These are phyloP conservation scores for Aspergillus fumigatus DNA, from an alignment of 2,329 filamentous ascomycete species.

Conservation along the genomic window DNA sequence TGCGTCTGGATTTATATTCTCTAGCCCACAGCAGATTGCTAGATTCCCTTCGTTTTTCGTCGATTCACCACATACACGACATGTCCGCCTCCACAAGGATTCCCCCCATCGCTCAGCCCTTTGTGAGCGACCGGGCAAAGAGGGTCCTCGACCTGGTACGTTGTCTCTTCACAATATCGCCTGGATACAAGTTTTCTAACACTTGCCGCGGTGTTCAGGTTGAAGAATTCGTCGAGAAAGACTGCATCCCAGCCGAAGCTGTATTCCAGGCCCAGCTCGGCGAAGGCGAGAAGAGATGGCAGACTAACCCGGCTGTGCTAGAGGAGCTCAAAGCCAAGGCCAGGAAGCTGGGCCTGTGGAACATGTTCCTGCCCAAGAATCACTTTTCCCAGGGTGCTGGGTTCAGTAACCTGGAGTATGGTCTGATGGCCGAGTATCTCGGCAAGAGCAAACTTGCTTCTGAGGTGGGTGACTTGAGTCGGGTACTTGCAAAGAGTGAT, in stretches of 20 bases:
- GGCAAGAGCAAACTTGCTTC: conserved; percentile 80
- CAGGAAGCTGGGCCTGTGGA: conserved; percentile 82
- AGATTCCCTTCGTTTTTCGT: not conserved
- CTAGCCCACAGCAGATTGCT: not conserved
- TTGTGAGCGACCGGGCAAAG: conserved; percentile 79
- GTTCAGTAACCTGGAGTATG: conserved; percentile 94
- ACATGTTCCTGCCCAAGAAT: conserved; percentile 93
- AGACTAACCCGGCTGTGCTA: conserved; percentile 71
- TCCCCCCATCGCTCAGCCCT: conserved; percentile 54
- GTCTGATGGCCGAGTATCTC: conserved; percentile 92
- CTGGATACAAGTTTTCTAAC: not conserved
- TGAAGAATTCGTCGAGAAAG: conserved; percentile 94
- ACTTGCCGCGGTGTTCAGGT: conserved; percentile 48
- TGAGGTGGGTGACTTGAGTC: conserved; percentile 46
- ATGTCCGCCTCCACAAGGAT: conserved; percentile 53
- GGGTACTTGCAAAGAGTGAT: not conserved
- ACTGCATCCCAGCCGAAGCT: conserved; percentile 82
- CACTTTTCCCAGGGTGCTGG: conserved; percentile 95
- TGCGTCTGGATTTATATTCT: not conserved
- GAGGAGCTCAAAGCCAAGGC: conserved; percentile 88
- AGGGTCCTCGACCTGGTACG: conserved; percentile 71
- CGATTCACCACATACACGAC: conserved; percentile 11
- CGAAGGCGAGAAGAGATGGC: conserved; percentile 71
- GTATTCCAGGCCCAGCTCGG: conserved; percentile 78
- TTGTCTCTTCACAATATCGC: not conserved